These are phyloP conservation scores for Terfezia boudieri DNA, from an alignment of 495 filamentous ascomycete genomes.

Conservation along the genomic window DNA sequence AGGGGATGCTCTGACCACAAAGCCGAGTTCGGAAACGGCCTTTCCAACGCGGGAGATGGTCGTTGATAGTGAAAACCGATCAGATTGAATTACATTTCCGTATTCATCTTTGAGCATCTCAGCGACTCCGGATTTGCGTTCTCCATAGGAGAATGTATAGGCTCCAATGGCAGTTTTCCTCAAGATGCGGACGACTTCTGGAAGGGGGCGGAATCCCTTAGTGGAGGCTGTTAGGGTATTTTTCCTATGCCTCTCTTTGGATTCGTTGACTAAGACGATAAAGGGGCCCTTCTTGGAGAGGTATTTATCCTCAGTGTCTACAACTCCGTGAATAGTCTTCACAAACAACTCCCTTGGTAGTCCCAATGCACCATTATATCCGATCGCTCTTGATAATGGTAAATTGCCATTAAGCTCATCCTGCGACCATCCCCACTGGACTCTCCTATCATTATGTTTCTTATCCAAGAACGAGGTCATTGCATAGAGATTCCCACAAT, in stretches of 20 bases:
- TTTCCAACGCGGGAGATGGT: slow-evolving; percentile 2
- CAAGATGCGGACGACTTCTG: slow-evolving; percentile 19
- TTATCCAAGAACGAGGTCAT: slow-evolving; percentile 13
- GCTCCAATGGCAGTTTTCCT: background rate
- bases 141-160: too few species aligned
- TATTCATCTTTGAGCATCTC: too few species aligned
- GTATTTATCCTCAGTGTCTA: slow-evolving; percentile 8
- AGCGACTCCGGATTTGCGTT: too few species aligned
- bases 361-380: slow-evolving; percentile 16
- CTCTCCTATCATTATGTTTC: slow-evolving; percentile 20
- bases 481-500: slow-evolving; percentile 1
- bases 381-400: too few species aligned
- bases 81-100: too few species aligned
- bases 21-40: background rate
- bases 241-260: too few species aligned
- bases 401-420: slow-evolving; percentile 8
- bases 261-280: too few species aligned
- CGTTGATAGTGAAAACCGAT: background rate
- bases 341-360: slow-evolving; percentile 25
- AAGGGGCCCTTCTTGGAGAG: too few species aligned
- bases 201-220: slow-evolving; percentile 21
- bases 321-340: slow-evolving; percentile 16
- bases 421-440: slow-evolving; percentile 24
- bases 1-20: slow-evolving; percentile 7
- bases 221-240: slow-evolving; percentile 22